Conservation (phyloP, 768 basidiomycete species). For the Pulveroboletus sp. region DNA sequence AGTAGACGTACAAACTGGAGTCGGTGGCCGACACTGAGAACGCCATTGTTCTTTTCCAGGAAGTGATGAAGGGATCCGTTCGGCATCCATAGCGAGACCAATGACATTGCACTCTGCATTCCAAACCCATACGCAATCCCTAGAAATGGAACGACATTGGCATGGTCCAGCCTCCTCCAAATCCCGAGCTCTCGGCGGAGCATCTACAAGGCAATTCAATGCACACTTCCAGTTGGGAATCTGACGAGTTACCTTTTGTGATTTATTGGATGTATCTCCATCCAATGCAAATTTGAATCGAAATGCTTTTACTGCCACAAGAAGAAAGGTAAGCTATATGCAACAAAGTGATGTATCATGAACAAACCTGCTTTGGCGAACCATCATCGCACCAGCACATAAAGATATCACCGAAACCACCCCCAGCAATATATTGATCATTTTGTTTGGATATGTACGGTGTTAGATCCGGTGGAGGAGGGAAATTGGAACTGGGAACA, state of each 20-base stretch:
- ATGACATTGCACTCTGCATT: slow-evolving; percentile 14
- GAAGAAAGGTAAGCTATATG: not conserved
- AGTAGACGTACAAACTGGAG: slow-evolving; percentile 16
- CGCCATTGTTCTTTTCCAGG: slow-evolving; percentile 2
- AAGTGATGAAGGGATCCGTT: slow-evolving; percentile 25
- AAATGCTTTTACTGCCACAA: slow-evolving; percentile 26
- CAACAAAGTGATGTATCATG: not conserved
- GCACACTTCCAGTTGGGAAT: fast-evolving
- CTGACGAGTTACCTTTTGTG: not conserved
- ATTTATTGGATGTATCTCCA: not conserved
- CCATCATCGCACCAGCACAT: slow-evolving; percentile 4
- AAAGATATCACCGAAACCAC: slow-evolving; percentile 17
- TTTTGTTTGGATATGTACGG: not conserved
- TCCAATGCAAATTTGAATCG: slow-evolving; percentile 11
- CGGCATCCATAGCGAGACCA: slow-evolving; percentile 32
- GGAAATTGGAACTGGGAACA: not conserved
- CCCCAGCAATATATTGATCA: slow-evolving; percentile 2
- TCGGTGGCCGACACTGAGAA: not conserved
- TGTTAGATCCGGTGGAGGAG: slow-evolving; percentile 10
- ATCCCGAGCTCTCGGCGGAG: slow-evolving; percentile 29
- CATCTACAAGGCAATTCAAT: slow-evolving; percentile 3
- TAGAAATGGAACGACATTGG: slow-evolving; percentile 27
- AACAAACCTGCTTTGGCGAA: slow-evolving; percentile 4
- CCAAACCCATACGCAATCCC: slow-evolving; percentile 28
- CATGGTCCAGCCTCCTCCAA: slow-evolving; percentile 26